phyloP scores from a whole-genome alignment of 2,329 filamentous ascomycete species.

The Aureobasidium uvarum region DNA sequence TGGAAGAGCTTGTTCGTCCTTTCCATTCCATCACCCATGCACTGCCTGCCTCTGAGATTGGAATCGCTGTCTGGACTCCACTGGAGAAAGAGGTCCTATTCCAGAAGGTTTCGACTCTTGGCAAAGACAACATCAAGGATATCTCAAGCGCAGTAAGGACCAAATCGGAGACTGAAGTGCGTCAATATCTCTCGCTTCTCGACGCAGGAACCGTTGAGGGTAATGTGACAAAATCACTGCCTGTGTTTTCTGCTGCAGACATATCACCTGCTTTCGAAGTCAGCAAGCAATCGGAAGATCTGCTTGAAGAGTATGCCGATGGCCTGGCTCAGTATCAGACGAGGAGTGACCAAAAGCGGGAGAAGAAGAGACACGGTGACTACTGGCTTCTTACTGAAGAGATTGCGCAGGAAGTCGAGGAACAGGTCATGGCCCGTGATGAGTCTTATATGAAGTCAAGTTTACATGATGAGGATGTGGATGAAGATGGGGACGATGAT shows the following conservation, averaged over 20 bases:
- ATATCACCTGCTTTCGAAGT: constrained; percentile 73
- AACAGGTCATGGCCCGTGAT: constrained; percentile 19
- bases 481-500: not conserved
- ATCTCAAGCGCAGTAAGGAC: constrained; percentile 64
- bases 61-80: constrained; percentile 66
- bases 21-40: constrained; percentile 4
- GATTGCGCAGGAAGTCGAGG: constrained; percentile 39
- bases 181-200: constrained; percentile 65
- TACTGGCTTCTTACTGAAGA: constrained; percentile 62
- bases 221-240: constrained; percentile 38
- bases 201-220: constrained; percentile 48
- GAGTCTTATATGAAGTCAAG: not conserved
- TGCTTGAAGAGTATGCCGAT: constrained; percentile 68
- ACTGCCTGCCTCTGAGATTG: constrained; percentile 58
- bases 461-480: not conserved
- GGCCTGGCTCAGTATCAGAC: constrained; percentile 64
- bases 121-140: constrained; percentile 59
- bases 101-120: constrained; percentile 61
- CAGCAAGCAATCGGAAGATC: constrained; percentile 60
- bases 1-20: constrained; percentile 46
- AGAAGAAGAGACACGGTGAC: constrained; percentile 60
- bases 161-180: constrained; percentile 73
- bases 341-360: constrained; percentile 58
- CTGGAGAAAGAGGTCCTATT: constrained; percentile 72
- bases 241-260: constrained; percentile 52